Evolutionary conservation across 2,329 filamentous ascomycete species (phyloP).

Genomic region (Penicillium palitans): DNA sequence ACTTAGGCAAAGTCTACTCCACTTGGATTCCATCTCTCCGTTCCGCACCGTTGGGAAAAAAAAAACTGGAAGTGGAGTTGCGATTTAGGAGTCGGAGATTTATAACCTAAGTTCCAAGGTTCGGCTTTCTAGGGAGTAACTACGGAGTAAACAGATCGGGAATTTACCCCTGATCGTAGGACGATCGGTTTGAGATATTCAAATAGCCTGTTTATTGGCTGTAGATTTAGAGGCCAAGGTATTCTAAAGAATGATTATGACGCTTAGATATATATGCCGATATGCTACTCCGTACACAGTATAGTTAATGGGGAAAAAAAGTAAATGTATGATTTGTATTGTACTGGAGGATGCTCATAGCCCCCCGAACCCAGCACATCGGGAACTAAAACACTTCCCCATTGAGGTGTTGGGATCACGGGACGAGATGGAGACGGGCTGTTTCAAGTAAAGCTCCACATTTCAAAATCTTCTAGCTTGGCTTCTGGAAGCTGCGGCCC

Average conservation of each 20-base stretch:
- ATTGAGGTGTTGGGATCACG: slow-evolving; percentile 10
- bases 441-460: slow-evolving; percentile 19
- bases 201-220: neutral
- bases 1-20: slow-evolving; percentile 16
- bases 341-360: neutral
- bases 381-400: neutral
- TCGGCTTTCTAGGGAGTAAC: neutral
- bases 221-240: neutral
- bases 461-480: slow-evolving; percentile 13
- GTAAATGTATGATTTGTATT: neutral
- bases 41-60: slow-evolving; percentile 27
- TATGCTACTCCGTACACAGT: neutral
- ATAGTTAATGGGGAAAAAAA: neutral
- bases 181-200: slow-evolving; percentile 3
- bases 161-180: neutral
- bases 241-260: neutral
- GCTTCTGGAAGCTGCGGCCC: slow-evolving; percentile 21
- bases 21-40: slow-evolving; percentile 18
- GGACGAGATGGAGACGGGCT: slow-evolving; percentile 13
- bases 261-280: neutral
- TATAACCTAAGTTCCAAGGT: neutral
- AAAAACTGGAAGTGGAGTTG: slow-evolving; percentile 16
- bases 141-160: slow-evolving; percentile 1
- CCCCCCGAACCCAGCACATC: neutral
- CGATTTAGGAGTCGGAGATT: slow-evolving; percentile 7